Evolutionary conservation across 2,329 filamentous ascomycete species (phyloP).

Genomic region (Ophiostoma ips): DNA sequence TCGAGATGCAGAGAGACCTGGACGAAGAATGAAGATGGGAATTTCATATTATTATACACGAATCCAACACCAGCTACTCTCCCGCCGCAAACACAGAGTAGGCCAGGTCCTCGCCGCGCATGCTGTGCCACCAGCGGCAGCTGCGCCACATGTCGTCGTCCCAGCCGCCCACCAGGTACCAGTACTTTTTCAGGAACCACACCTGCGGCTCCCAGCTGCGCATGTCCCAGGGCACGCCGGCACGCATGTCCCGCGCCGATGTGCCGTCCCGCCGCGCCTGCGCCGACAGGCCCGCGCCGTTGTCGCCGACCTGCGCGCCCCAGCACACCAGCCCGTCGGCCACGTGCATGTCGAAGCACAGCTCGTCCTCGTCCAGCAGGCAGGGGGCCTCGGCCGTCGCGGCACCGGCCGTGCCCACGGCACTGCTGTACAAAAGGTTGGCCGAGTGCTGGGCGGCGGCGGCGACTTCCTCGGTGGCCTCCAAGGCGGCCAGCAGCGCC

Average conservation of each 20-base stretch:
- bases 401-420: background rate
- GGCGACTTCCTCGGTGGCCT: constrained; percentile 5
- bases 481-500: constrained; percentile 12
- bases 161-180: constrained; percentile 15
- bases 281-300: constrained; percentile 4
- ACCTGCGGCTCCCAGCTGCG: constrained; percentile 30
- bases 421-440: background rate
- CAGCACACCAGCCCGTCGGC: constrained; percentile 25
- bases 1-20: constrained; percentile 15
- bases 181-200: constrained; percentile 29
- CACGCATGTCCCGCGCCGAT: constrained; percentile 17
- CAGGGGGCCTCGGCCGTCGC: background rate
- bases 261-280: constrained; percentile 9
- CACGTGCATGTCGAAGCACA: constrained; percentile 23
- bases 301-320: constrained; percentile 19
- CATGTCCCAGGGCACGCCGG: constrained; percentile 29
- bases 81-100: constrained; percentile 10
- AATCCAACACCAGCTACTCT: background rate
- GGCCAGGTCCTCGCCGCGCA: constrained; percentile 13
- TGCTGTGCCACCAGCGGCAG: constrained; percentile 15
- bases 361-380: constrained; percentile 22
- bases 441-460: background rate
- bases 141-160: constrained; percentile 15
- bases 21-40: constrained; percentile 10
- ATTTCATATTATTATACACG: background rate